These are phyloP conservation scores for Pseudopyrenochaeta lycopersici DNA, from an alignment of 2,329 filamentous ascomycete genomes.

Conservation along the genomic window DNA sequence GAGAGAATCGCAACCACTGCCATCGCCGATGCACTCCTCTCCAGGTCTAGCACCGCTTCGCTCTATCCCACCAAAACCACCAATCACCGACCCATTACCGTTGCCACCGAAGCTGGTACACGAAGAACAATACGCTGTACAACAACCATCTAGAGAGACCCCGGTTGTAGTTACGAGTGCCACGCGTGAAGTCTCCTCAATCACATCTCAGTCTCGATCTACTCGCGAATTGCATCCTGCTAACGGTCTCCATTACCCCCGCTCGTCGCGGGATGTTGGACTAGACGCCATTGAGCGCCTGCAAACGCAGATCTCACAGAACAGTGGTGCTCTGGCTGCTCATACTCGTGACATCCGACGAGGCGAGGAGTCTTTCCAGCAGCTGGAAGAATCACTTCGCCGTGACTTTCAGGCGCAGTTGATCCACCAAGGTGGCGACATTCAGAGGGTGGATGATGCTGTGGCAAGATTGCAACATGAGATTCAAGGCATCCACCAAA, in stretches of 20 bases:
- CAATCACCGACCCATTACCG: slow-evolving; percentile 22
- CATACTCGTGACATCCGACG: slow-evolving; percentile 43
- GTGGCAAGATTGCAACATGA: slow-evolving; percentile 53
- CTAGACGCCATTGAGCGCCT: slow-evolving; percentile 55
- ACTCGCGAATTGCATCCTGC: slow-evolving; percentile 22
- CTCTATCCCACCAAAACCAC: slow-evolving; percentile 22
- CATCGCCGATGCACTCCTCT: slow-evolving; percentile 27
- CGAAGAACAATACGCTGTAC: slow-evolving; percentile 22
- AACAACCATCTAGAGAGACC: slow-evolving; percentile 21
- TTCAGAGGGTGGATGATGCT: slow-evolving; percentile 52
- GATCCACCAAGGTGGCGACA: slow-evolving; percentile 37
- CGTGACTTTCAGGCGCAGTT: slow-evolving; percentile 46
- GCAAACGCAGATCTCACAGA: slow-evolving; percentile 59
- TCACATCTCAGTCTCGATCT: slow-evolving; percentile 17
- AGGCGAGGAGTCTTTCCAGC: slow-evolving; percentile 35
- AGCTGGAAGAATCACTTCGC: slow-evolving; percentile 49
- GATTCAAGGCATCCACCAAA: slow-evolving; percentile 48
- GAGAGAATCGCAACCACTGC: slow-evolving; percentile 26
- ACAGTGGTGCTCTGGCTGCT: slow-evolving; percentile 49
- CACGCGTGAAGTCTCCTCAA: slow-evolving; percentile 22
- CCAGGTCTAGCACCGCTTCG: slow-evolving; percentile 18
- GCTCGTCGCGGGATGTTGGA: slow-evolving; percentile 37
- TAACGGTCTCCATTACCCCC: slow-evolving; percentile 42
- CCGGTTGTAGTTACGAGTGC: slow-evolving; percentile 20
- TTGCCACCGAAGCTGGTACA: slow-evolving; percentile 24